Evolutionary conservation across 2,329 filamentous ascomycete species (phyloP).

Genomic region (Scorias spongiosa): DNA sequence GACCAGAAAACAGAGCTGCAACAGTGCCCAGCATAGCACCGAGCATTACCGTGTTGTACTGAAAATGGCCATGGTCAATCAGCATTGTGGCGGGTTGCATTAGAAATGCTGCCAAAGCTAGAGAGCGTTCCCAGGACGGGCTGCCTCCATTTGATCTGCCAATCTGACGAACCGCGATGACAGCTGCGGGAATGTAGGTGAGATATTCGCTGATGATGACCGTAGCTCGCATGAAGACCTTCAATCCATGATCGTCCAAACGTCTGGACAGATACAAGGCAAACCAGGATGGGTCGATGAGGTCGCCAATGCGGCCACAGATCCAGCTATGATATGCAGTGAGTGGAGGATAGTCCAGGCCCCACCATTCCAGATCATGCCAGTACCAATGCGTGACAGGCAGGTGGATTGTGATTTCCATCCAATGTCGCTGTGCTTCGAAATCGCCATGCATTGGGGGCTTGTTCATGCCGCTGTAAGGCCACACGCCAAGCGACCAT

Average conservation of each 20-base stretch:
- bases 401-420: constrained; percentile 84
- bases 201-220: constrained; percentile 86
- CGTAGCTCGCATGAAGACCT: constrained; percentile 90
- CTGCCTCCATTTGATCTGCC: constrained; percentile 62
- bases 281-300: constrained; percentile 78
- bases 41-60: constrained; percentile 98
- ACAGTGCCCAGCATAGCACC: constrained; percentile 75
- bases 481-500: constrained; percentile 86
- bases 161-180: constrained; percentile 74
- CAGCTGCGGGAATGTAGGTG: constrained; percentile 68
- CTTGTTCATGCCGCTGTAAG: constrained; percentile 73
- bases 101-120: constrained; percentile 77
- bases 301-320: constrained; percentile 67
- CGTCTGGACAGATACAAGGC: constrained; percentile 69
- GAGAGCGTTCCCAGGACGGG: constrained; percentile 58
- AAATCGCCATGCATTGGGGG: constrained; percentile 95
- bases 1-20: constrained; percentile 73
- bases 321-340: constrained; percentile 98
- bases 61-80: constrained; percentile 90
- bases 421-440: constrained; percentile 96
- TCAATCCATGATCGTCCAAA: constrained; percentile 61
- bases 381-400: constrained; percentile 96
- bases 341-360: constrained; percentile 89
- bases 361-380: constrained; percentile 94
- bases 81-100: constrained; percentile 85